Percentiles rank a stretch among this genome's conserved stretches.
Conservation (phyloP, 2,329 filamentous ascomycete genomes). For the Fusarium albidum region DNA sequence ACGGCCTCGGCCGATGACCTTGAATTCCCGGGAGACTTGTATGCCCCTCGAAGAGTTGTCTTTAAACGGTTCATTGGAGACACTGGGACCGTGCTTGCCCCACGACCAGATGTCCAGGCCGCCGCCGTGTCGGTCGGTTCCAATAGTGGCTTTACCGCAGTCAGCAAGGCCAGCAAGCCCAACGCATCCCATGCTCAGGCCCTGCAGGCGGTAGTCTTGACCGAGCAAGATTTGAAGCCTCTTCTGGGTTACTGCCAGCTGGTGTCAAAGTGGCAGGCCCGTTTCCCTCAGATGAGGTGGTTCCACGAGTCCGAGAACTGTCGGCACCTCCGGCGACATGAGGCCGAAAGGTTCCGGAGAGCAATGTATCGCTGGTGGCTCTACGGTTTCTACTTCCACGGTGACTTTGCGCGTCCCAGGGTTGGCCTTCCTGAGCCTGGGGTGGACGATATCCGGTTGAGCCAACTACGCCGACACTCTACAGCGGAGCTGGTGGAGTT, state of each 20-base stretch:
- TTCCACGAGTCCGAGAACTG: conserved; percentile 55
- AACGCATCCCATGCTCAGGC: neutral
- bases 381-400: conserved; percentile 61
- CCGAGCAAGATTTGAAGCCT: conserved; percentile 43
- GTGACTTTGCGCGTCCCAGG: conserved; percentile 49
- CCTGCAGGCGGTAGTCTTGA: conserved; percentile 41
- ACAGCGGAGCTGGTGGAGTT: conserved; percentile 56
- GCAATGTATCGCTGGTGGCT: conserved; percentile 65
- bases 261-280: conserved; percentile 49
- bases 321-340: conserved; percentile 52
- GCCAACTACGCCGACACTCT: conserved; percentile 53
- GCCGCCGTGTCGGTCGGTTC: neutral
- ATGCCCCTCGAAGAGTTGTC: conserved; percentile 49
- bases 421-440: conserved; percentile 49
- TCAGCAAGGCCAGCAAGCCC: conserved; percentile 34
- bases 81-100: conserved; percentile 39
- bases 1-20: conserved; percentile 52
- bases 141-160: conserved; percentile 31
- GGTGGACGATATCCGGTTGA: conserved; percentile 51
- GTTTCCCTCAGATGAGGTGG: conserved; percentile 56
- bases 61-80: conserved; percentile 49
- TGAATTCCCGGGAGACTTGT: conserved; percentile 42
- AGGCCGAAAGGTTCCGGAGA: conserved; percentile 57
- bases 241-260: conserved; percentile 47
- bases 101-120: conserved; percentile 17